Evolutionary conservation across 2,329 filamentous ascomycete species (phyloP).

Genomic region (Pestalotiopsis sp.): DNA sequence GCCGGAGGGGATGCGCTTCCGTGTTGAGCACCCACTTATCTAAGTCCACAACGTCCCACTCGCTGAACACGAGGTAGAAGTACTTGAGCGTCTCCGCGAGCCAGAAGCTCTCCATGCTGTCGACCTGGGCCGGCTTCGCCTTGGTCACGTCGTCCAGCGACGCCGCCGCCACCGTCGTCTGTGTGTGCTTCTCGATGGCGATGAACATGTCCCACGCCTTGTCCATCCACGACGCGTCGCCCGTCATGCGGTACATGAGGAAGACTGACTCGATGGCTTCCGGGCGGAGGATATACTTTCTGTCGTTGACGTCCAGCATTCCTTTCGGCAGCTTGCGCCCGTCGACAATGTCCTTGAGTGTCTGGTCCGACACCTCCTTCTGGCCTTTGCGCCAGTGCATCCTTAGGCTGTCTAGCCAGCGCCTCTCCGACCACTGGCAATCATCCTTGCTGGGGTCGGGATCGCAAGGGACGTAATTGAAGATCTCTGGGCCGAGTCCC

Average conservation of each 20-base stretch:
- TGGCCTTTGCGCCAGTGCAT: slow-evolving; percentile 26
- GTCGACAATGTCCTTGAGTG: slow-evolving; percentile 27
- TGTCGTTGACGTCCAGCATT: slow-evolving; percentile 54
- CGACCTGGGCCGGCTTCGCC: slow-evolving; percentile 26
- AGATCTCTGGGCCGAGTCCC: slow-evolving; percentile 64
- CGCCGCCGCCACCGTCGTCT: slow-evolving; percentile 62
- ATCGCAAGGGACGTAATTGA: slow-evolving; percentile 44
- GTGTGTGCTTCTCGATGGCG: slow-evolving; percentile 60
- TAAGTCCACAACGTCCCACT: slow-evolving; percentile 57
- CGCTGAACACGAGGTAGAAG: slow-evolving; percentile 63
- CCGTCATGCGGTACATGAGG: slow-evolving; percentile 74
- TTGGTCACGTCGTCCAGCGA: slow-evolving; percentile 65
- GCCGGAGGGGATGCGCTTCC: slow-evolving; percentile 52
- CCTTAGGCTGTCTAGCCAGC: slow-evolving; percentile 24
- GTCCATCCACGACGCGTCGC: slow-evolving; percentile 63
- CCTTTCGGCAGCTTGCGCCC: slow-evolving; percentile 46
- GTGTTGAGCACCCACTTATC: slow-evolving; percentile 64
- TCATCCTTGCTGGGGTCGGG: slow-evolving; percentile 24
- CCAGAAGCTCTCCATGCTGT: slow-evolving; percentile 76
- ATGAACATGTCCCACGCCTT: slow-evolving; percentile 76
- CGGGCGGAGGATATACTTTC: slow-evolving; percentile 66
- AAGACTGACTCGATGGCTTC: slow-evolving; percentile 83
- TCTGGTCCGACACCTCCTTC: slow-evolving; percentile 22
- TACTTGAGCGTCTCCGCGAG: slow-evolving; percentile 69
- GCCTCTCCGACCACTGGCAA: slow-evolving; percentile 30